A percentile compares a stretch with the other conserved stretches of the same genome.
Conservation (phyloP, 148 eudicot species). For the Camellia japonica region DNA sequence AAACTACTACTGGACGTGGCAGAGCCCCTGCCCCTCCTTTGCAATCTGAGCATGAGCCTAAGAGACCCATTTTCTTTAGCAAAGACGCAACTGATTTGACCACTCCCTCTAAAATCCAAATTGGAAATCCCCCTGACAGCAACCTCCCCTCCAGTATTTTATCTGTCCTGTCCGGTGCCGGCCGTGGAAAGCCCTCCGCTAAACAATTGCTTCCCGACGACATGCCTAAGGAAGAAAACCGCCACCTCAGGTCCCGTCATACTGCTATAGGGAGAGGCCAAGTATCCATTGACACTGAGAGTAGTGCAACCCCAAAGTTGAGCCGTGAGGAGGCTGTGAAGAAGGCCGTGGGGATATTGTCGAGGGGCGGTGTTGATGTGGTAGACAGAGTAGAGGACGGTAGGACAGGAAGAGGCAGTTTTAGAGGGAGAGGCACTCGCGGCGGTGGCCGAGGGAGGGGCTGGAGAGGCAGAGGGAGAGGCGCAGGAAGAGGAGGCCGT, state of each 20-base stretch:
- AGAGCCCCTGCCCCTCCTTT: slow-evolving; percentile 26
- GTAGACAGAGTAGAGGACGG: slow-evolving; percentile 17
- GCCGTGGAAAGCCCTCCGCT: slow-evolving; percentile 47
- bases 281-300: not conserved
- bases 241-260: slow-evolving; percentile 44
- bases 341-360: slow-evolving; percentile 25
- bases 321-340: slow-evolving; percentile 37
- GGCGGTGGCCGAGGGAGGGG: slow-evolving; percentile 20
- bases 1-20: slow-evolving; percentile 40
- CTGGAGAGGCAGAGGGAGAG: slow-evolving; percentile 3
- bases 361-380: slow-evolving; percentile 14
- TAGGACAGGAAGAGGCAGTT: slow-evolving; percentile 27
- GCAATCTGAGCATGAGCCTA: slow-evolving; percentile 22
- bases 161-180: slow-evolving; percentile 44
- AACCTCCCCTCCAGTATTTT: slow-evolving; percentile 30
- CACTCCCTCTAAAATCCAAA: slow-evolving; percentile 1
- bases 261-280: slow-evolving; percentile 1
- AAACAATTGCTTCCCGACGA: slow-evolving; percentile 8
- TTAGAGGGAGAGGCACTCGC: slow-evolving; percentile 34
- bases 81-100: slow-evolving; percentile 21
- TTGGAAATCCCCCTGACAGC: slow-evolving; percentile 19
- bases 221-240: slow-evolving; percentile 42
- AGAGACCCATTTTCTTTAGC: slow-evolving; percentile 34
- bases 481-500: not conserved
- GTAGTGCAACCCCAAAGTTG: slow-evolving; percentile 18